These are phyloP conservation scores for Gossypium australe DNA, from an alignment of 345 rosid genomes.

Conservation along the genomic window DNA sequence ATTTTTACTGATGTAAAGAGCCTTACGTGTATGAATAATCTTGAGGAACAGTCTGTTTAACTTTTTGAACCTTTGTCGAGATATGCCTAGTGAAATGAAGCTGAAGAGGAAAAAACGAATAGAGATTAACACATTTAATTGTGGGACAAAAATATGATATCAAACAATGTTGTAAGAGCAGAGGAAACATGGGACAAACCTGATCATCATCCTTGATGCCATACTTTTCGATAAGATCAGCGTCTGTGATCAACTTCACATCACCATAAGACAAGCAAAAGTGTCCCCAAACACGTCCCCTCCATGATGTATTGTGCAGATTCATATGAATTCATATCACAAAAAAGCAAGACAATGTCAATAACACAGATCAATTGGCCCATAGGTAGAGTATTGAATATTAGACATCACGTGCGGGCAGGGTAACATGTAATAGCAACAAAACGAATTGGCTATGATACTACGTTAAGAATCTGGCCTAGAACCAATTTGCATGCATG, in stretches of 20 bases:
- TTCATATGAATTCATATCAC: slow-evolving; percentile 4
- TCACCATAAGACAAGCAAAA: slow-evolving; percentile 68
- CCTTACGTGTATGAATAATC: slow-evolving; percentile 41
- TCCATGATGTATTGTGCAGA: slow-evolving; percentile 19
- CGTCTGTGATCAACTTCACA: slow-evolving; percentile 48
- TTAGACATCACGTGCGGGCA: too few species aligned
- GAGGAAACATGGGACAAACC: slow-evolving; percentile 32
- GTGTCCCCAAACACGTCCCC: slow-evolving; percentile 87
- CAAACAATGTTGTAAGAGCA: background rate
- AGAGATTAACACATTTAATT: background rate
- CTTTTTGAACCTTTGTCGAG: slow-evolving; percentile 33
- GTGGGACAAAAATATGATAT: background rate
- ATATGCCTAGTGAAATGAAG: slow-evolving; percentile 70
- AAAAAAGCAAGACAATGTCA: background rate
- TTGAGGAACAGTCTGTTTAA: slow-evolving; percentile 16
- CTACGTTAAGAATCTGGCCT: too few species aligned
- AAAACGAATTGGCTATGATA: too few species aligned
- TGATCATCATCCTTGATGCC: slow-evolving; percentile 84
- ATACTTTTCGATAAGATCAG: slow-evolving; percentile 42
- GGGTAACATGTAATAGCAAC: too few species aligned
- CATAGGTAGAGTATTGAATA: too few species aligned
- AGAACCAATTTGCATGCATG: too few species aligned
- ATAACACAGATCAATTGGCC: background rate
- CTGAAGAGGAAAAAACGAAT: slow-evolving; percentile 26
- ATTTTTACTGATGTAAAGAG: background rate